Evolutionary conservation across 2,329 filamentous ascomycete species (phyloP).

Genomic region (Periconia sp.): DNA sequence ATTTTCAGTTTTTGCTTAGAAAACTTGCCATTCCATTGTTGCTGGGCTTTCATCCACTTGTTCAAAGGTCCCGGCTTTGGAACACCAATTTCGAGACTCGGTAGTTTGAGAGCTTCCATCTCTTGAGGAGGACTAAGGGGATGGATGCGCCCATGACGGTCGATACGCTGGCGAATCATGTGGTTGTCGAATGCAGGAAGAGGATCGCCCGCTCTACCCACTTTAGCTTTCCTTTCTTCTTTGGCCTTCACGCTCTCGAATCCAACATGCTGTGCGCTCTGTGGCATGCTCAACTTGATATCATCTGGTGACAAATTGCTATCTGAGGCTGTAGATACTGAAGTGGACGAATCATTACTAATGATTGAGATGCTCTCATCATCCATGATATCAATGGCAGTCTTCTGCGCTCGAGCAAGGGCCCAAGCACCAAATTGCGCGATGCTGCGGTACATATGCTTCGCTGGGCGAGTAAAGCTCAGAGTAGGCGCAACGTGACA

Average conservation of each 20-base stretch:
- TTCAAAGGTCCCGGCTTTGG: constrained; percentile 79
- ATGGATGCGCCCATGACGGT: constrained; percentile 76
- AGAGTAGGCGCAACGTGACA: constrained; percentile 92
- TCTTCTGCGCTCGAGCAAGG: constrained; percentile 79
- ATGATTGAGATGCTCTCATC: constrained; percentile 80
- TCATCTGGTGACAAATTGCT: constrained; percentile 31
- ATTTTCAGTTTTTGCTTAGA: constrained; percentile 71
- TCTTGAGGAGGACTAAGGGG: constrained; percentile 69
- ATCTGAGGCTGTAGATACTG: constrained; percentile 16
- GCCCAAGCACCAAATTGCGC: constrained; percentile 95
- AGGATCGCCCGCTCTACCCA: constrained; percentile 87
- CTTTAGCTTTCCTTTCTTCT: constrained; percentile 30
- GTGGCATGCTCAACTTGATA: constrained; percentile 24
- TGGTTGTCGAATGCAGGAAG: constrained; percentile 79
- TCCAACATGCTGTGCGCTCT: constrained; percentile 21
- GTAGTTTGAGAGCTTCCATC: constrained; percentile 70
- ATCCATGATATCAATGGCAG: constrained; percentile 79
- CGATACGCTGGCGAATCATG: constrained; percentile 91
- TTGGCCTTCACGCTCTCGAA: constrained; percentile 25
- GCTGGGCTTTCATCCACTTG: constrained; percentile 81
- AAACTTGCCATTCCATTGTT: constrained; percentile 76
- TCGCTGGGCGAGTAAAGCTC: constrained; percentile 95
- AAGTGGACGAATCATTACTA: constrained; percentile 59
- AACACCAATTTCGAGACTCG: constrained; percentile 71
- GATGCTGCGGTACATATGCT: constrained; percentile 92